Percentiles rank a stretch among this genome's conserved stretches.
Conservation (phyloP, 2,329 filamentous ascomycete genomes). For the Fusarium chlamydosporum region DNA sequence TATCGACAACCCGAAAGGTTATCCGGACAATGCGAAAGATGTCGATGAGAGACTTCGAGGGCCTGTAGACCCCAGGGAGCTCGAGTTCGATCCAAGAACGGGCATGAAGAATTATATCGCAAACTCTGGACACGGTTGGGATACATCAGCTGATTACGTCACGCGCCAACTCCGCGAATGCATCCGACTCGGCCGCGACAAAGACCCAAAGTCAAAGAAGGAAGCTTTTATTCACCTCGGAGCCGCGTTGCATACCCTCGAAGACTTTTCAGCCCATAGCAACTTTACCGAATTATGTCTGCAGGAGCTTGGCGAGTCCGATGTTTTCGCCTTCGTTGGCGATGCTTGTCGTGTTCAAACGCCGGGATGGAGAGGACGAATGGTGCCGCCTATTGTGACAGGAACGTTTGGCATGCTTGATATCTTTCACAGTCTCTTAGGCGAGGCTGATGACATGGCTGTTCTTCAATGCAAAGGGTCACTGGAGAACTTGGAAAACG, state of each 20-base stretch:
- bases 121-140: constrained; percentile 80
- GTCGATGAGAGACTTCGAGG: constrained; percentile 69
- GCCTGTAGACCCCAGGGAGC: constrained; percentile 65
- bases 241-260: constrained; percentile 78
- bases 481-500: constrained; percentile 76
- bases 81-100: constrained; percentile 77
- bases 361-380: constrained; percentile 63
- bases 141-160: constrained; percentile 86
- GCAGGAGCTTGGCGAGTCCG: constrained; percentile 75
- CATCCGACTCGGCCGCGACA: constrained; percentile 75
- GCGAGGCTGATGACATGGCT: constrained; percentile 68
- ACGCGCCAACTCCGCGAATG: constrained; percentile 76
- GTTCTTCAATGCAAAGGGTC: constrained; percentile 66
- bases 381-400: constrained; percentile 78
- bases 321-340: constrained; percentile 70
- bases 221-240: constrained; percentile 65
- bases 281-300: constrained; percentile 82
- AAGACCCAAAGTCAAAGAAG: constrained; percentile 33
- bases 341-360: constrained; percentile 60
- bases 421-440: constrained; percentile 76
- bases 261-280: constrained; percentile 76
- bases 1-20: constrained; percentile 81
- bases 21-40: constrained; percentile 80
- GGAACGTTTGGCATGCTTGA: constrained; percentile 68
- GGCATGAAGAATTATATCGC: constrained; percentile 99